phyloP scores from a whole-genome alignment of 257 asterid genomes.

The Linaria vulgaris region DNA sequence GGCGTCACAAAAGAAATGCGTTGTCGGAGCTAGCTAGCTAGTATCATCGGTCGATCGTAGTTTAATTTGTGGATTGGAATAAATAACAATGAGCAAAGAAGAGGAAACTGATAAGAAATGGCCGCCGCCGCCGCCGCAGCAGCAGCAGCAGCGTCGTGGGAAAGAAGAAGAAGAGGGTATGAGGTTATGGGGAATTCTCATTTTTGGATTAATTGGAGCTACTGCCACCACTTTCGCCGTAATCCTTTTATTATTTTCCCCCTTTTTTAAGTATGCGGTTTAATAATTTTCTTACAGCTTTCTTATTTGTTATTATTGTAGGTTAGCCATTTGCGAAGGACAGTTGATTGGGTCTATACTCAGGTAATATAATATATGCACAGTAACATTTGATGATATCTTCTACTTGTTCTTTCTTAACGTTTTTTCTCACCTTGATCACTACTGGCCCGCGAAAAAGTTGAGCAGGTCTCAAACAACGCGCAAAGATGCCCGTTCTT shows the following conservation, averaged over 20 bases:
- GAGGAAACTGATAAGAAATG: conserved; percentile 37
- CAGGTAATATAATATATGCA: conserved; percentile 42
- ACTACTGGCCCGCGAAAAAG: conserved; percentile 51
- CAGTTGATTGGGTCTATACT: conserved; percentile 59
- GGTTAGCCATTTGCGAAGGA: conserved; percentile 66
- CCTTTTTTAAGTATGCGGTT: no score
- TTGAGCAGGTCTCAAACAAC: conserved; percentile 68
- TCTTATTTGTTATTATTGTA: conserved; percentile 33
- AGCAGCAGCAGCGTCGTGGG: no score
- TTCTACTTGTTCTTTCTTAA: conserved; percentile 20
- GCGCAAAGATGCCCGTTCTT: conserved; percentile 56
- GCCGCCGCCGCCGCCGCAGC: conserved; percentile 39
- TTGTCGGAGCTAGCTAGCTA: no score
- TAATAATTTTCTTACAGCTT: no score
- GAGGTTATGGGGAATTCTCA: conserved; percentile 59
- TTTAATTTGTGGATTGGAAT: conserved; percentile 19
- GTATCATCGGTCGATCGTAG: no score
- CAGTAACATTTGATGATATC: not conserved
- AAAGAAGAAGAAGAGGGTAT: conserved; percentile 44
- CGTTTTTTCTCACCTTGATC: conserved; percentile 38
- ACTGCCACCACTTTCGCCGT: conserved; percentile 77
- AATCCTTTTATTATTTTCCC: conserved; percentile 24
- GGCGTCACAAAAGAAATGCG: no score
- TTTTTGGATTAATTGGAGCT: conserved; percentile 82
- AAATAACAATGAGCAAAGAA: conserved; percentile 44